phyloP scores from a whole-genome alignment of 75 land plant genomes.

The Selaginella moellendorffii region DNA sequence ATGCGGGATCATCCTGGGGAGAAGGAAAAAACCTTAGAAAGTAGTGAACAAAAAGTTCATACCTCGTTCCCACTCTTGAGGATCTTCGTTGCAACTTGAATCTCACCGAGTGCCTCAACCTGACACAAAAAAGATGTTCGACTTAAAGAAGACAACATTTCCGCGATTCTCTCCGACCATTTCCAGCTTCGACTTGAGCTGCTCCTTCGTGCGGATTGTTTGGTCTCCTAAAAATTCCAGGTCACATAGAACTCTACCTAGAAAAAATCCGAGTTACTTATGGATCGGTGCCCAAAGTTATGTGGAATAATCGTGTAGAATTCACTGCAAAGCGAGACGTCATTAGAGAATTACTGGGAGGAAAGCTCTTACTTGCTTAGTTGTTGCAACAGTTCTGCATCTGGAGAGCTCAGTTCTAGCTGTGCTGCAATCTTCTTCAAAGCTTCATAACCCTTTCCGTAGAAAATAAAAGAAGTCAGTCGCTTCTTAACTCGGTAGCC shows the following conservation, averaged over 20 bases:
- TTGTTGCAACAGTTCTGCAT: neutral
- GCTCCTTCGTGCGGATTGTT: conserved; percentile 59
- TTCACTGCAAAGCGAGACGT: conserved; percentile 67
- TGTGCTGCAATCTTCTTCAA: conserved; percentile 66
- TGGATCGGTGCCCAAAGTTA: conserved; percentile 85
- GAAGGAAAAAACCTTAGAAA: neutral
- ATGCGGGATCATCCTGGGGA: conserved; percentile 43
- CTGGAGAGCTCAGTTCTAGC: conserved; percentile 29
- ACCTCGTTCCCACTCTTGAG: conserved; percentile 29
- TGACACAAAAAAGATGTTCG: too few relatives aligned
- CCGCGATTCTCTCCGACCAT: too few relatives aligned
- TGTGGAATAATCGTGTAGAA: conserved; percentile 95
- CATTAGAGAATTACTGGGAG: too few relatives aligned
- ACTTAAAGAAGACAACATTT: too few relatives aligned
- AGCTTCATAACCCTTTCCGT: conserved; percentile 74
- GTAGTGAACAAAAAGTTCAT: too few relatives aligned
- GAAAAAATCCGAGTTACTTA: conserved; percentile 40
- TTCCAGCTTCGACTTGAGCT: conserved; percentile 68
- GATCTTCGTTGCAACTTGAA: conserved; percentile 74
- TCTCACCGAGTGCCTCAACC: conserved; percentile 92
- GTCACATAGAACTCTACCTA: too few relatives aligned
- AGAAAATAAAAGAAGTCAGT: too few relatives aligned
- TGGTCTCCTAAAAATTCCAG: too few relatives aligned
- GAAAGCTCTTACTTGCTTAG: neutral
- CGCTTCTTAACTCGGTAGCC: too few relatives aligned